Evolutionary conservation across 352 stramenopile species (phyloP).

Genomic region (Nothophytophthora sp.): DNA sequence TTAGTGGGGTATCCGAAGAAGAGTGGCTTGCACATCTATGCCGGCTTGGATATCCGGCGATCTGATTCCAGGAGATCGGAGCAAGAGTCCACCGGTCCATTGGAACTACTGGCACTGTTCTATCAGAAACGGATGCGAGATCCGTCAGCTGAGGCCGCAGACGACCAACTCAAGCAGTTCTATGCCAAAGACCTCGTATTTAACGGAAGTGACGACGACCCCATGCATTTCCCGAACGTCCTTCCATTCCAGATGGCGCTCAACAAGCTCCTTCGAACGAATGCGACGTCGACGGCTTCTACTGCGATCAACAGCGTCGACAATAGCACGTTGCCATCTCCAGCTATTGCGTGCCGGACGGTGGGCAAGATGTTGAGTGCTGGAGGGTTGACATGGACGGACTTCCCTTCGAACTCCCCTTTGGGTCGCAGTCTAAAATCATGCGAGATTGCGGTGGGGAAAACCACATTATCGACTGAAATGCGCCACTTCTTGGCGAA

Average conservation of each 20-base stretch:
- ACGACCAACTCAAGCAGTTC: constrained; percentile 44
- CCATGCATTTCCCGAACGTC: constrained; percentile 43
- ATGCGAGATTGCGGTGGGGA: constrained; percentile 30
- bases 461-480: constrained; percentile 18
- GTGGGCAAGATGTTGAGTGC: constrained; percentile 52
- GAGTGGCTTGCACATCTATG: constrained; percentile 44
- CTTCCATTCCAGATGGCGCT: constrained; percentile 59
- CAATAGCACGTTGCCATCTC: constrained; percentile 7
- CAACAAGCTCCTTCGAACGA: constrained; percentile 47
- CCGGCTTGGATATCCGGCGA: constrained; percentile 49
- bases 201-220: constrained; percentile 11
- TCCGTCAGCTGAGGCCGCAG: constrained; percentile 12
- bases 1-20: constrained; percentile 41
- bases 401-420: constrained; percentile 38
- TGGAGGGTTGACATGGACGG: constrained; percentile 40
- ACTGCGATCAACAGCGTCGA: constrained; percentile 4
- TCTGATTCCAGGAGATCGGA: no score
- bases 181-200: constrained; percentile 32
- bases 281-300: constrained; percentile 4
- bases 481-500: constrained; percentile 37
- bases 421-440: constrained; percentile 25
- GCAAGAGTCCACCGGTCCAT: no score
- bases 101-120: constrained; percentile 45
- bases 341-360: constrained; percentile 29
- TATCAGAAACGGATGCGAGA: constrained; percentile 32